Conservation (phyloP, 1,284 basidiomycete species). For the Sanghuangporus sanghuang region DNA sequence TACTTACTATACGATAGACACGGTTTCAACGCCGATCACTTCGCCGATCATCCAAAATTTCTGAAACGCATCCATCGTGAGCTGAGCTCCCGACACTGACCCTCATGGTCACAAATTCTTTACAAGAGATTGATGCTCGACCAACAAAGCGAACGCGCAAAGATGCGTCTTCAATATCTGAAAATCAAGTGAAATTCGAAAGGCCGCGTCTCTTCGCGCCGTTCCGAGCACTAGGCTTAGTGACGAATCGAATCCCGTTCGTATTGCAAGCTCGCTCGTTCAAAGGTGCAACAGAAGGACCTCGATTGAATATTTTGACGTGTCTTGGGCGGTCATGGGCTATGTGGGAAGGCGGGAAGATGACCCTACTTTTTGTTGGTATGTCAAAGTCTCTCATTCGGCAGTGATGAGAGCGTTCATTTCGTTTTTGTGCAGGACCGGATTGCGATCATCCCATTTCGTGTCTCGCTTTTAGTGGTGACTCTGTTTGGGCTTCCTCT, state of each 20-base stretch:
- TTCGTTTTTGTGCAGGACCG: conserved; percentile 50
- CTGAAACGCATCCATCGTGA: neutral
- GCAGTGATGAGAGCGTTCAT: neutral
- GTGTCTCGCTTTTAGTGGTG: conserved; percentile 77
- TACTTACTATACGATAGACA: neutral
- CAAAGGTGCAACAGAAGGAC: conserved; percentile 83
- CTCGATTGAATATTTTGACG: conserved; percentile 79
- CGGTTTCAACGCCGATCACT: neutral
- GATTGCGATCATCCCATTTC: conserved; percentile 72
- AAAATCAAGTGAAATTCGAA: conserved; percentile 3
- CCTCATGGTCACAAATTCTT: conserved; percentile 5
- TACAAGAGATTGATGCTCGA: conserved; percentile 16
- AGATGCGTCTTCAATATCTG: neutral
- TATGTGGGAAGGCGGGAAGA: conserved; percentile 93
- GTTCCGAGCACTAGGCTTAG: conserved; percentile 89
- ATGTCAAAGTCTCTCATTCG: conserved; percentile 28
- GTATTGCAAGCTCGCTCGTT: conserved; percentile 82
- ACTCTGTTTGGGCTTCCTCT: conserved; percentile 80
- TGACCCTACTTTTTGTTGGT: conserved; percentile 93
- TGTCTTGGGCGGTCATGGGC: conserved; percentile 92
- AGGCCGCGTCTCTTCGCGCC: conserved; percentile 78
- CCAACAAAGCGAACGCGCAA: conserved; percentile 23
- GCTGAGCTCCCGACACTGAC: neutral
- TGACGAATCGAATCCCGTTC: conserved; percentile 91
- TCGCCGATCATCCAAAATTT: neutral